Percentiles rank a stretch among this genome's conserved stretches.
Evolutionary conservation across 1,139 yeast species (phyloP).

Genomic region (Blastobotrys apis): DNA sequence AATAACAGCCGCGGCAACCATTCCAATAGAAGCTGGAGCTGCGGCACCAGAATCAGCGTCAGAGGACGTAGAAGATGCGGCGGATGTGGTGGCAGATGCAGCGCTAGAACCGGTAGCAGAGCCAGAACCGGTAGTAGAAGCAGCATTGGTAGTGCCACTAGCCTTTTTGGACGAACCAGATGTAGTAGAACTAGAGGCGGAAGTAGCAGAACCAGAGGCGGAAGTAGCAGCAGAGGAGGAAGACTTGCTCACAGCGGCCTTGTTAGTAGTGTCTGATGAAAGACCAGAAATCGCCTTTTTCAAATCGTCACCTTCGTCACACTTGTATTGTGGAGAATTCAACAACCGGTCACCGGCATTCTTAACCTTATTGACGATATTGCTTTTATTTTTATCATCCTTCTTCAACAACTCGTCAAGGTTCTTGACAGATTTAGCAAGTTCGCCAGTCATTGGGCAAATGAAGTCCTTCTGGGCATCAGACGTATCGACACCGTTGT

Average conservation of each 20-base stretch:
- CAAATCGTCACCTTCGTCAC: conserved; percentile 8
- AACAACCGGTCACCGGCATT: conserved; percentile 10
- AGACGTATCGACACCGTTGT: conserved; percentile 7
- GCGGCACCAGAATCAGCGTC: conserved; percentile 10
- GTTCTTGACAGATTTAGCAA: conserved; percentile 6
- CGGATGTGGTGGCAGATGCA: not conserved
- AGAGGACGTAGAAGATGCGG: conserved; percentile 2
- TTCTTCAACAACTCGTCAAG: conserved; percentile 3
- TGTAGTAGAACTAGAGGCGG: not conserved
- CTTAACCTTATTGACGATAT: conserved; percentile 3
- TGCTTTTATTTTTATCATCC: not conserved
- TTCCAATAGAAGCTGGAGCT: not conserved
- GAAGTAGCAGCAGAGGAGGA: conserved; percentile 4
- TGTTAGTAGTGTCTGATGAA: not conserved
- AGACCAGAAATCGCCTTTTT: conserved; percentile 1
- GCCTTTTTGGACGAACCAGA: no score
- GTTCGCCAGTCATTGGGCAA: conserved; percentile 14
- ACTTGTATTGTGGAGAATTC: conserved; percentile 7
- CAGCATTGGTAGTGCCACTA: not conserved
- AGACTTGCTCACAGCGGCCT: not conserved
- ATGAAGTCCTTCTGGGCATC: conserved; percentile 1
- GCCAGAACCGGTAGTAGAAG: conserved; percentile 2
- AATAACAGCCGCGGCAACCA: not conserved
- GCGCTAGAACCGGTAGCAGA: conserved; percentile 5
- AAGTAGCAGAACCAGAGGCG: not conserved